Conservation (phyloP, 805 yeast genomes). For the Priceomyces medius region DNA sequence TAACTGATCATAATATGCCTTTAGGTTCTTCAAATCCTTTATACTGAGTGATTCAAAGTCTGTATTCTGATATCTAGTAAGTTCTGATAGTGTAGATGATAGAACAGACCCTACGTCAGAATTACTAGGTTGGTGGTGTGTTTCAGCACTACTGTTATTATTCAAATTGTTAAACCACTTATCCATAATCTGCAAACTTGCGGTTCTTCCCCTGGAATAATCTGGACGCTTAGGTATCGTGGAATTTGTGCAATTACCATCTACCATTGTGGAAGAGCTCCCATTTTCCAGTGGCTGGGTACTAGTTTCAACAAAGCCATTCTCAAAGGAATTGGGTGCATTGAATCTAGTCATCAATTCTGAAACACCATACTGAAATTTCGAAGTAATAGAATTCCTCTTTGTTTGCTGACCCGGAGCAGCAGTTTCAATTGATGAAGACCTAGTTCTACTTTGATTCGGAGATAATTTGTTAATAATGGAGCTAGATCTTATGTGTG, state of each 20-base stretch:
- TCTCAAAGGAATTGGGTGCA: conserved; percentile 9
- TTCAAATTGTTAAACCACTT: conserved; percentile 40
- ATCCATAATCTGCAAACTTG: conserved; percentile 44
- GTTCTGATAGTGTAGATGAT: conserved; percentile 19
- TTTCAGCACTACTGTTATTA: not conserved
- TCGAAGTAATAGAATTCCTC: conserved; percentile 35
- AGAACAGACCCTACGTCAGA: conserved; percentile 6
- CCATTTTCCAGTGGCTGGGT: not conserved
- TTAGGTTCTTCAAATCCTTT: conserved; percentile 33
- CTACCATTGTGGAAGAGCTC: conserved; percentile 35
- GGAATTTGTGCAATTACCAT: conserved; percentile 15
- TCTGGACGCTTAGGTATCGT: conserved; percentile 22
- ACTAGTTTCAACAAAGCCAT: conserved; percentile 18
- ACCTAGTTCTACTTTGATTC: conserved; percentile 35
- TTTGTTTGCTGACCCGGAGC: conserved; percentile 14
- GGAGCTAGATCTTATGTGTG: conserved; percentile 18
- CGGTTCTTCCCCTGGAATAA: conserved; percentile 28
- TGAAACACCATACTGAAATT: conserved; percentile 39
- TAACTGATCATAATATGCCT: conserved; percentile 37
- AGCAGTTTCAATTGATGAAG: conserved; percentile 32
- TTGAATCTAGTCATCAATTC: conserved; percentile 44
- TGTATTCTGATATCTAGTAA: conserved; percentile 30
- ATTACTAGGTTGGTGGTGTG: conserved; percentile 6
- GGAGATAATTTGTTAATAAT: conserved; percentile 35
- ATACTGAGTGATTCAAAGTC: conserved; percentile 38